Percentiles rank a stretch among this genome's conserved stretches.
These are phyloP conservation scores for Boletus semigastroideus DNA, from an alignment of 1,284 basidiomycete species.

Conservation along the genomic window DNA sequence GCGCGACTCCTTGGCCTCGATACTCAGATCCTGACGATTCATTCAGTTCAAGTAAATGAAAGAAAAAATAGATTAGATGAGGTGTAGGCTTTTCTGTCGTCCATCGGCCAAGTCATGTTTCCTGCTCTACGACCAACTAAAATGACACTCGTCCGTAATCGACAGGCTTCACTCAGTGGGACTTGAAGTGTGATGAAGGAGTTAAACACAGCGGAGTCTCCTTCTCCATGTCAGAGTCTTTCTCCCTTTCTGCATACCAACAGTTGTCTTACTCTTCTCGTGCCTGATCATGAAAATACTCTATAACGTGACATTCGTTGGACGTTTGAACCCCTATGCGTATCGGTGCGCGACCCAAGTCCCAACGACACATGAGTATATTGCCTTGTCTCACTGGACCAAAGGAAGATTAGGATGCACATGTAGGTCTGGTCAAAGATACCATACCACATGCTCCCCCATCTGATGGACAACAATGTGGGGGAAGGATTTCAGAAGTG, in stretches of 20 bases:
- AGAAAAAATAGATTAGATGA: constrained; percentile 19
- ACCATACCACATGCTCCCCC: no score
- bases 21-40: not conserved
- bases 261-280: not conserved
- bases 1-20: not conserved
- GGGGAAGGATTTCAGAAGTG: no score
- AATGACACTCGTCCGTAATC: constrained; percentile 3
- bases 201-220: no score
- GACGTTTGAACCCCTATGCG: not conserved
- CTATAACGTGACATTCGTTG: not conserved
- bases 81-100: constrained; percentile 23
- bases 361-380: not conserved
- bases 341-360: not conserved
- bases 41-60: constrained; percentile 26
- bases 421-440: no score
- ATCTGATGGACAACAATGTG: no score
- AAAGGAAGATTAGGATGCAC: no score
- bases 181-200: not conserved
- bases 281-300: constrained; percentile 5
- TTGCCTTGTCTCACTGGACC: not conserved
- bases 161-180: constrained; percentile 26
- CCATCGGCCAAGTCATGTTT: not conserved
- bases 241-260: not conserved
- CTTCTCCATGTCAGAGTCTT: not conserved
- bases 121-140: not conserved